Base-by-base conservation (phyloP, 1,284 basidiomycete species). In the Irpex sp. region DNA sequence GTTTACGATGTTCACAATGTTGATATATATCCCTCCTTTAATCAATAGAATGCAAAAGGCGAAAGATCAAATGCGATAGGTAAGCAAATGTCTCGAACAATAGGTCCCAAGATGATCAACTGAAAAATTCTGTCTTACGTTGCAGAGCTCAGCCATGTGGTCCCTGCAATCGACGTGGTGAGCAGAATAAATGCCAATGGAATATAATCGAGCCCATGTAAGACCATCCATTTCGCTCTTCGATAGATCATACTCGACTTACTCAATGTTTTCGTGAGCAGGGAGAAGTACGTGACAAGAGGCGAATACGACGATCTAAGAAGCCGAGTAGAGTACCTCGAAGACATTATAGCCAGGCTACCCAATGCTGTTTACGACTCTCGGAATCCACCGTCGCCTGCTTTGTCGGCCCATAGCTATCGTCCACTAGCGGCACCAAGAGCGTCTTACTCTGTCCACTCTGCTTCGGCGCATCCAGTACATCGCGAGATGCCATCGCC, bases 11-110 rank as follows among this genome's bases (percentile, higher is more conserved):
- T 15, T 19, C 17, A 11, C 34, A 6, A 54, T 58, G 52, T 37
- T 60, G 57, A 36, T 62, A 57, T 48, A 31, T 62, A 61, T 57
- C 36, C 52, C 38, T 58, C 31, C 13, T 51, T 34, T 49, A 40
- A 21, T 19, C 11, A 57, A 15, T 68, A 81, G 85, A 86, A 69
- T 86, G 84, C 72, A 86, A 86, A 66, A 72, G 85, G 65, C 77
- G 85, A 47, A 86, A 85, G 74, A 85, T 86, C 70, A 86, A 83
- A 70, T 86, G 85, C 70, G 83, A 86, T 72, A 82, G 85, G 77
- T 83, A 69, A 77, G 65, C 57, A n/a, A 67, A n/a, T 19, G 62
- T 69, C 65, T 71, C 58, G 58, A 63, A 58, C 65, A n/a, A 17
- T 15, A 51, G 19, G 3, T 11, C 11, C 11, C 44, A 11, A n/a